Conservation (phyloP, 1,284 basidiomycete species). For the Leccinum pseudoinsigne region DNA sequence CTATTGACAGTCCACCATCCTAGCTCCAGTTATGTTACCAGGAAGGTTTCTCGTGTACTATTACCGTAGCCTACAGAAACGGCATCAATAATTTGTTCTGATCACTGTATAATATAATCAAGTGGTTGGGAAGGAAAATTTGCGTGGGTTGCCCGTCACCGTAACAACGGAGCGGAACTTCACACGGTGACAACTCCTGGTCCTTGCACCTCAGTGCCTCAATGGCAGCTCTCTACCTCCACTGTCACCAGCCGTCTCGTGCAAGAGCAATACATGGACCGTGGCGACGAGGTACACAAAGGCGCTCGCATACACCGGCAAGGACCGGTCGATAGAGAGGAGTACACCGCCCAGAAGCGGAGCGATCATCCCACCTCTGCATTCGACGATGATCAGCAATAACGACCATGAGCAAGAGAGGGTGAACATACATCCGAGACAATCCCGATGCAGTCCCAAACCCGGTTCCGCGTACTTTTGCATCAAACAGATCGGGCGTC, state of each 20-base stretch:
- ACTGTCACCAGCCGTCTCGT: conserved; percentile 28
- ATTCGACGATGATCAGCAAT: background rate
- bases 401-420: background rate
- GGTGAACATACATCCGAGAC: conserved; percentile 70
- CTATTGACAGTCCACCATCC: no score
- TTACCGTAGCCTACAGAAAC: no score
- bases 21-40: no score
- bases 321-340: conserved; percentile 65
- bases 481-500: conserved; percentile 90
- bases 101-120: background rate
- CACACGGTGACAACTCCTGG: background rate
- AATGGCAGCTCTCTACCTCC: conserved; percentile 5
- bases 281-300: conserved; percentile 71
- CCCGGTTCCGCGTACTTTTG: conserved; percentile 87
- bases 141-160: background rate
- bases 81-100: background rate
- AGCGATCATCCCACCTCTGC: conserved; percentile 88
- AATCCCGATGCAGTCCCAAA: conserved; percentile 90
- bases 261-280: conserved; percentile 62
- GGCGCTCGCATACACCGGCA: conserved; percentile 82
- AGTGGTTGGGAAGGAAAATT: background rate
- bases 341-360: conserved; percentile 85
- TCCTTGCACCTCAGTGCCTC: background rate
- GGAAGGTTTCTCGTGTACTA: no score
- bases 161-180: background rate